Base-by-base conservation (phyloP, 2,329 filamentous ascomycete genomes). In the Ampelomyces quisqualis region DNA sequence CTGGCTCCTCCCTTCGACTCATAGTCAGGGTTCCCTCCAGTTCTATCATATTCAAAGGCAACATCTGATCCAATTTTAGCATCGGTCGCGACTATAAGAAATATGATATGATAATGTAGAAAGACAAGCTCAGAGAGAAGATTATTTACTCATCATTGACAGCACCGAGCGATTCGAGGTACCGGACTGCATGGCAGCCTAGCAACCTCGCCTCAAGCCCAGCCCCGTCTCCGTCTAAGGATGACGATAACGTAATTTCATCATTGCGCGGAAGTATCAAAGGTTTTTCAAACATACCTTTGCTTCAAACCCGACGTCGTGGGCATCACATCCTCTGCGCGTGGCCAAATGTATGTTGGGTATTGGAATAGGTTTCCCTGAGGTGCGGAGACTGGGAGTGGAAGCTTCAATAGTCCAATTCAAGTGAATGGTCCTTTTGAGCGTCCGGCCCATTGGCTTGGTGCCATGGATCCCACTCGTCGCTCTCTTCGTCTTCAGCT, bases 231-330 rank as follows among this genome's bases (percentile, higher is more conserved):
- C 84, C 79, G 89, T 77, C 88, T 94, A 94, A 94, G 89, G 89
- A 95, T 94, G 89, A 94, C 88, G 86, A 90, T 90, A 90, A 78
- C 73, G 79, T 72, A 70, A 69, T 76, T 82, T 93, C 89, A 91
- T 94, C 89, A 91, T 85, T 62, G 48, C 44, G 53, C 19, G 22
- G 10, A 17, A 9, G 13, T 5, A 18, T 10, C n/a, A 18, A 14
- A 17, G 13, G 13, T 9, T 10, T 23, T 40, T 27, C 31, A 18
- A 15, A 34, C 32, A 24, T 24, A 34, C 32, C n/a, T n/a, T n/a
- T n/a, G n/a, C n/a, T n/a, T n/a, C n/a, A n/a, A n/a, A n/a, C n/a
- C n/a, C n/a, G n/a, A n/a, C n/a, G n/a, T n/a, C n/a, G n/a, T n/a
- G n/a, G n/a, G n/a, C n/a, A n/a, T n/a, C n/a, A n/a, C n/a, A n/a